phyloP scores from a whole-genome alignment of 2,329 filamentous ascomycete species.

The Neopestalotiopsis rosae region DNA sequence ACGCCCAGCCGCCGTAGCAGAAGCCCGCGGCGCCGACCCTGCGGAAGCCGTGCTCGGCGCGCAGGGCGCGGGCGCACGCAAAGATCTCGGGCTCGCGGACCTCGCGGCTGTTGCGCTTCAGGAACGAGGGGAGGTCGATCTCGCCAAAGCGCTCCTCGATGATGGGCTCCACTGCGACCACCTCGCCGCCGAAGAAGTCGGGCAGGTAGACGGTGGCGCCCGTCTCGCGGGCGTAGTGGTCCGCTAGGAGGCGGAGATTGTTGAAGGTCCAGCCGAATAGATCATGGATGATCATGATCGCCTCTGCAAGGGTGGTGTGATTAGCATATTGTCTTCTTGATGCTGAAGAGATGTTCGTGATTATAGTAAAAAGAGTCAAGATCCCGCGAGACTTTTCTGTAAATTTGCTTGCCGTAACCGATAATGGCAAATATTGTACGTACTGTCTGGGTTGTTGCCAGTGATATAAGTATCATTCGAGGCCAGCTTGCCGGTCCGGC shows the following conservation, averaged over 20 bases:
- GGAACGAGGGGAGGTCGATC: conserved; percentile 30
- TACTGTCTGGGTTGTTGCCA: conserved; percentile 32
- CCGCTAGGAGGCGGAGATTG: conserved; percentile 51
- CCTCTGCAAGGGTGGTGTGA: conserved; percentile 20
- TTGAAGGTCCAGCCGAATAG: conserved; percentile 50
- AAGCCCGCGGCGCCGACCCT: conserved; percentile 48
- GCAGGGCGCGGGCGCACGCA: conserved; percentile 38
- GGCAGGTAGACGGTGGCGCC: conserved; percentile 12
- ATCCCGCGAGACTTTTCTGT: too few relatives aligned
- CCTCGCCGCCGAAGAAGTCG: conserved; percentile 29
- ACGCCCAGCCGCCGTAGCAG: conserved; percentile 54
- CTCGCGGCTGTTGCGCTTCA: conserved; percentile 41
- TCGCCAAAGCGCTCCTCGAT: conserved; percentile 5
- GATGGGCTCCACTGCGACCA: conserved; percentile 5
- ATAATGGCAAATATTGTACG: not conserved
- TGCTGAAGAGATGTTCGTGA: not conserved
- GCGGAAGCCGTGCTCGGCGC: conserved; percentile 34
- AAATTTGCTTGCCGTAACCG: too few relatives aligned
- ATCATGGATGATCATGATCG: conserved; percentile 45
- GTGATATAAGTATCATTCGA: conserved; percentile 44
- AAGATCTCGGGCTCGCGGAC: conserved; percentile 44
- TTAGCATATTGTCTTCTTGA: not conserved
- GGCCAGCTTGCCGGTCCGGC: conserved; percentile 40
- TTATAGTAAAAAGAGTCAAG: too few relatives aligned
- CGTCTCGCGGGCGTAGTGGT: conserved; percentile 50